A percentile compares a stretch with the other conserved stretches of the same genome.
phyloP scores from a whole-genome alignment of 2,329 filamentous ascomycete genomes.

The Ilyonectria robusta region DNA sequence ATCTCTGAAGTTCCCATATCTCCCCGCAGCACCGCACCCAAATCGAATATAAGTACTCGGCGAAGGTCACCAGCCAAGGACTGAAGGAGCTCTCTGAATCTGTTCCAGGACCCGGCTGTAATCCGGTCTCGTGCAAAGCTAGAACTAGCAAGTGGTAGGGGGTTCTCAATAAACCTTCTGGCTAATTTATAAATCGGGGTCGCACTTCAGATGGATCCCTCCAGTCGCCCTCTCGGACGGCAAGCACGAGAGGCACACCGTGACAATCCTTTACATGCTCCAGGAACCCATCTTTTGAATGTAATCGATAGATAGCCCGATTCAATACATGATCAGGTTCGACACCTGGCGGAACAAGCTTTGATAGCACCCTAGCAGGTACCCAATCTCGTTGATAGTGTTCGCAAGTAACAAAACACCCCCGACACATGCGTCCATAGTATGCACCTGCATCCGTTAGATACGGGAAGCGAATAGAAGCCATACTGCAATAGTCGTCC shows the following conservation, averaged over 20 bases:
- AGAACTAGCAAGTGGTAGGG: too few species aligned
- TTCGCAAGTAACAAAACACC: conserved; percentile 41
- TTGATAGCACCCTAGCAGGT: not conserved
- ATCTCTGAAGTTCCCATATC: too few species aligned
- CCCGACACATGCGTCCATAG: conserved; percentile 43
- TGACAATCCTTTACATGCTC: not conserved
- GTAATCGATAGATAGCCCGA: not conserved
- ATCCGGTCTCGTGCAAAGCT: too few species aligned
- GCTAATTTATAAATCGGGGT: too few species aligned
- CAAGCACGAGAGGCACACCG: not conserved
- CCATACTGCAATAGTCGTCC: conserved; percentile 45
- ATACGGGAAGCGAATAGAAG: conserved; percentile 46
- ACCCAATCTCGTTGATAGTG: conserved; percentile 23
- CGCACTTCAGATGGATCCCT: too few species aligned
- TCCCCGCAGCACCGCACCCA: too few species aligned
- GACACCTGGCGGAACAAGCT: not conserved
- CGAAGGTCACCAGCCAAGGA: too few species aligned
- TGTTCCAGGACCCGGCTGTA: too few species aligned
- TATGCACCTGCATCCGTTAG: conserved; percentile 25
- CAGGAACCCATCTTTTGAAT: not conserved
- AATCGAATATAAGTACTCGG: too few species aligned
- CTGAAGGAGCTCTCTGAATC: too few species aligned
- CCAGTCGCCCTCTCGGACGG: too few species aligned
- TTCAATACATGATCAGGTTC: not conserved
- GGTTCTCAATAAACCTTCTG: too few species aligned